Base-by-base conservation (phyloP, 495 filamentous ascomycete genomes). In the Hypoxylon lienhwacheense region DNA sequence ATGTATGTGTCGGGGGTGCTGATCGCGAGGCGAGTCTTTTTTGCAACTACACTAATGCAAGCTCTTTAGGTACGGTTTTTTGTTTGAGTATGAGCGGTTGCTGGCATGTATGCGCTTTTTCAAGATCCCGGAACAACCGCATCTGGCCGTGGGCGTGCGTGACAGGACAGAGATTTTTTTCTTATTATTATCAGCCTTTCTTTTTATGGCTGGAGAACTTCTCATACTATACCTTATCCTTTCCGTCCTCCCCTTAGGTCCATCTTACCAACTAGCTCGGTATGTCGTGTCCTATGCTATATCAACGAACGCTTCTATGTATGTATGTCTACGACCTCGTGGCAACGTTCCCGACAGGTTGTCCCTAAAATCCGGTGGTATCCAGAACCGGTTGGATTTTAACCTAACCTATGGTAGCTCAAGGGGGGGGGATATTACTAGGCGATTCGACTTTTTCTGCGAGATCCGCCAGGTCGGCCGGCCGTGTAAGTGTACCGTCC, bases 1-100 rank as follows among this genome's bases (percentile, higher is more conserved):
- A 24, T 54, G 29, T 22, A n/a, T n/a, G 57, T 34, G 44, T 50
- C 34, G 46, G 25, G 21, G 39, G 45, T 47, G 57, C 41, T 61
- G 57, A 61, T 54, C 34, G 51, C 25, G 46, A 61, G 57, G 57
- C 57, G 57, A 61, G 57, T 37, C 40, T 24, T 48, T 46, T 24
- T 48, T 51, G 42, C 26, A 17, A 40, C 20, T 22, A 39, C 57
- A 54, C 57, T 61, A 61, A 61, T 61, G 57, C 57, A 61, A 61
- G 57, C 57, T 61, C 57, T 61, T 60, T 61, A 61, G 49, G 26
- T 8, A 28, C 33, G 20, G n/a, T n/a, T n/a, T n/a, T n/a, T n/a
- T n/a, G n/a, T n/a, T n/a, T n/a, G n/a, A n/a, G n/a, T n/a, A n/a
- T n/a, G n/a, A n/a, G n/a, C n/a, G n/a, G n/a, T n/a, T 34, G 41